A percentile compares a stretch with the other conserved stretches of the same genome.
phyloP scores from a whole-genome alignment of 2,329 filamentous ascomycete species.

The Didymellaceae sp. region DNA sequence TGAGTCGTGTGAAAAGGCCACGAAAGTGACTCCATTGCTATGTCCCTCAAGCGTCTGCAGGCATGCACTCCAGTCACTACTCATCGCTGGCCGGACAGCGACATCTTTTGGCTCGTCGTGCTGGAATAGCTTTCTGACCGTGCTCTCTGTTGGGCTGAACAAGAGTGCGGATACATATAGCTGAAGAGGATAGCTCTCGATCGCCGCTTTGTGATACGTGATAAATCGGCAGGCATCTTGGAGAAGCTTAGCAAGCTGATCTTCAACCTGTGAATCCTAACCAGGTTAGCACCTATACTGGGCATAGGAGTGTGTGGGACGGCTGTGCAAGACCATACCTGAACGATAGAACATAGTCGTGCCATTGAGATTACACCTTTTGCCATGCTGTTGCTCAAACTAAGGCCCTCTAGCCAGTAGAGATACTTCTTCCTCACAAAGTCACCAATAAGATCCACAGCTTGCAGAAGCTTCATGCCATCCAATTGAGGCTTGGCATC shows the following conservation, averaged over 20 bases:
- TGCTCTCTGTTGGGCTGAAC: constrained; percentile 27
- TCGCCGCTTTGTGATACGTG: constrained; percentile 25
- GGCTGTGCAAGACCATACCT: not conserved
- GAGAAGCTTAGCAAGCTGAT: not conserved
- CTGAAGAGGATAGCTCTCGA: constrained; percentile 33
- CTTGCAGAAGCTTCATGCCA: not conserved
- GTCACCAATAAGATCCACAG: not conserved
- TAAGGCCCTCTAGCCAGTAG: not conserved
- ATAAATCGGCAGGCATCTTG: constrained; percentile 8
- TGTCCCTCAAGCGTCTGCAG: constrained; percentile 22
- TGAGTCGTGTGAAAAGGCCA: constrained; percentile 35
- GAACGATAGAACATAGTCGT: not conserved
- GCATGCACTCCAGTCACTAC: constrained; percentile 10
- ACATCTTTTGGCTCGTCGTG: constrained; percentile 27
- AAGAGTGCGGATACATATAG: constrained; percentile 32
- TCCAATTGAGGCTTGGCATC: not conserved
- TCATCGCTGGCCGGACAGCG: constrained; percentile 17
- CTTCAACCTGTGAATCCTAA: not conserved
- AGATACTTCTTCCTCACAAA: not conserved
- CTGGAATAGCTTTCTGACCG: constrained; percentile 20
- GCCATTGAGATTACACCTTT: constrained; percentile 1
- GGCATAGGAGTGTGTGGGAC: not conserved
- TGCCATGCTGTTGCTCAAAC: not conserved
- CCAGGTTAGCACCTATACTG: not conserved
- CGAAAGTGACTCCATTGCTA: constrained; percentile 14